A percentile compares a stretch with the other conserved stretches of the same genome.
phyloP scores from a whole-genome alignment of 768 basidiomycete genomes.

The Tricholoma flavovirens region DNA sequence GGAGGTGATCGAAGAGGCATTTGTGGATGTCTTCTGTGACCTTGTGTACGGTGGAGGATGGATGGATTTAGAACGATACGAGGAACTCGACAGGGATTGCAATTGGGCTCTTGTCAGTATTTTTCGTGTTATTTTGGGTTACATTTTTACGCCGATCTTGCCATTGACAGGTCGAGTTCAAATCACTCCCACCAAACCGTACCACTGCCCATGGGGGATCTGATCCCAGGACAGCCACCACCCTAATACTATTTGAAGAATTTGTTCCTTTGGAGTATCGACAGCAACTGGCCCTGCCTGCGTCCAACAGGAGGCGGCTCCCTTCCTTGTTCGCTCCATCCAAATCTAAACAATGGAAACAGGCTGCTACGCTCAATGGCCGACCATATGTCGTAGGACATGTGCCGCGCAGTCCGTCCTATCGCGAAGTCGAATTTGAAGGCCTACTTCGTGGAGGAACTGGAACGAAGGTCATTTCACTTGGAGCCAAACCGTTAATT shows the following conservation, averaged over 20 bases:
- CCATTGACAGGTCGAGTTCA: slow-evolving; percentile 72
- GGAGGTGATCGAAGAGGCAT: slow-evolving; percentile 85
- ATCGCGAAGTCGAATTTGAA: slow-evolving; percentile 76
- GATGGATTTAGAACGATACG: slow-evolving; percentile 69
- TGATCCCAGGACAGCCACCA: slow-evolving; percentile 70
- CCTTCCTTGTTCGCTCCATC: slow-evolving; percentile 61
- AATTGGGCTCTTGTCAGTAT: slow-evolving; percentile 85
- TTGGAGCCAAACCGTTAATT: slow-evolving; percentile 23
- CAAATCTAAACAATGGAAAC: slow-evolving; percentile 67
- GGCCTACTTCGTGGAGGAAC: slow-evolving; percentile 55
- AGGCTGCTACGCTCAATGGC: slow-evolving; percentile 75
- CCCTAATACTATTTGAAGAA: slow-evolving; percentile 87
- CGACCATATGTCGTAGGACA: slow-evolving; percentile 65
- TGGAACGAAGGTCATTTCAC: slow-evolving; percentile 39
- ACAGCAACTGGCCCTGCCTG: slow-evolving; percentile 59
- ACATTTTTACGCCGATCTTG: slow-evolving; percentile 1
- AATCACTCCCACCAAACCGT: slow-evolving; percentile 52
- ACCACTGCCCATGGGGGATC: slow-evolving; percentile 28
- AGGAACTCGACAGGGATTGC: slow-evolving; percentile 77
- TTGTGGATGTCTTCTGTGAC: slow-evolving; percentile 83
- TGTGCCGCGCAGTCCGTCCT: slow-evolving; percentile 45
- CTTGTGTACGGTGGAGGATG: slow-evolving; percentile 79
- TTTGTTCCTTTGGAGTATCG: slow-evolving; percentile 87
- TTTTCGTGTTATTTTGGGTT: not conserved
- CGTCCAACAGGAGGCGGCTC: slow-evolving; percentile 51